Conservation (phyloP, 495 filamentous ascomycete species). For the Tuber indicum region DNA sequence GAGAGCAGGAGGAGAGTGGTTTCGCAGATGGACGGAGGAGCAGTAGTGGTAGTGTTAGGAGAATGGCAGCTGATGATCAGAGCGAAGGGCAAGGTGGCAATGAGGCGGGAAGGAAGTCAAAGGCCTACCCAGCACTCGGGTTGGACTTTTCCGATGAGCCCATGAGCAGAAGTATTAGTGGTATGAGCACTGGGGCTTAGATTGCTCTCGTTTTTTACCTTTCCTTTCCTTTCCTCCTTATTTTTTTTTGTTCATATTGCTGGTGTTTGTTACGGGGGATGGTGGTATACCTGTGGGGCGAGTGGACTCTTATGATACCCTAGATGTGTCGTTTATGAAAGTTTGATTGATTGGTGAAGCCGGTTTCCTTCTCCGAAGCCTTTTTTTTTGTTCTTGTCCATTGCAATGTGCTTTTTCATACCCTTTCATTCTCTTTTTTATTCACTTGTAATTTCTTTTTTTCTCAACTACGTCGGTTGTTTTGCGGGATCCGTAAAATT, state of each 20-base stretch:
- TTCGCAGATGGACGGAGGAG: conserved; percentile 27
- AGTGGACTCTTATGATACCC: neutral
- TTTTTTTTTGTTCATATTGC: neutral
- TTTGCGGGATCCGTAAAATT: neutral
- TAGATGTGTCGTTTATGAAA: neutral
- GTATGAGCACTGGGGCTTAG: conserved; percentile 29
- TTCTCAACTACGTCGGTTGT: neutral
- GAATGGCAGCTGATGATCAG: conserved; percentile 21
- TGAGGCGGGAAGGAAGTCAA: conserved; percentile 24
- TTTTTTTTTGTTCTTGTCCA: neutral
- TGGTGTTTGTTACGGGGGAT: neutral
- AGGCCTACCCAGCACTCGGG: conserved; percentile 35
- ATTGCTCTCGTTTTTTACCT: conserved; percentile 10
- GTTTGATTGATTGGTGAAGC: neutral
- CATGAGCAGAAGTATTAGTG: conserved; percentile 31
- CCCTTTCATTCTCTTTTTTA: neutral
- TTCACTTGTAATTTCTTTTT: neutral
- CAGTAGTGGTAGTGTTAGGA: conserved; percentile 33
- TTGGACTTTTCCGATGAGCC: conserved; percentile 34
- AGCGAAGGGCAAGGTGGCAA: conserved; percentile 13
- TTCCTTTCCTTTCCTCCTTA: conserved; percentile 7
- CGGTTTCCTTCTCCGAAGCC: neutral
- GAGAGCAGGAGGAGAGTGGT: conserved; percentile 30
- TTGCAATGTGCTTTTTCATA: neutral
- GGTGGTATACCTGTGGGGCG: neutral